phyloP scores from a whole-genome alignment of 768 basidiomycete genomes.

The Leccinum arenicola region DNA sequence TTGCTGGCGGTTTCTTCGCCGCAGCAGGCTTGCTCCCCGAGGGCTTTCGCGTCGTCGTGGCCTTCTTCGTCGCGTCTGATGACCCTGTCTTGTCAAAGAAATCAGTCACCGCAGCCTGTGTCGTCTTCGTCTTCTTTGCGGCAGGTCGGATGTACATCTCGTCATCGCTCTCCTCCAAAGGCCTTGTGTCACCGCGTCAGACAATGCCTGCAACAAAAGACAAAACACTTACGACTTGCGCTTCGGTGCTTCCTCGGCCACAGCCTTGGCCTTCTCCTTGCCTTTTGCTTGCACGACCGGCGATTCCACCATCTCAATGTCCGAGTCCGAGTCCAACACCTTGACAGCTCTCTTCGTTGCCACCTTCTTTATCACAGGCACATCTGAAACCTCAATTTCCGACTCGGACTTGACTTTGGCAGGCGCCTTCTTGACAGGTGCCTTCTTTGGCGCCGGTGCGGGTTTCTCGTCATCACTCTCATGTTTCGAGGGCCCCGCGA shows the following conservation, averaged over 20 bases:
- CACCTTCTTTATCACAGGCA: constrained; percentile 21
- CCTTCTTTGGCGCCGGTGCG: constrained; percentile 28
- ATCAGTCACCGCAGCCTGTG: constrained; percentile 49
- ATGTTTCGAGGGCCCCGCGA: constrained; percentile 41
- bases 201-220: constrained; percentile 1
- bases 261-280: constrained; percentile 45
- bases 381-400: constrained; percentile 34
- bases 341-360: constrained; percentile 22
- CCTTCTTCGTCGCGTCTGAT: constrained; percentile 38
- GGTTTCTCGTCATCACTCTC: constrained; percentile 43
- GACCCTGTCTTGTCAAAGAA: constrained; percentile 53
- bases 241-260: constrained; percentile 40
- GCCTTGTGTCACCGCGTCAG: constrained; percentile 26
- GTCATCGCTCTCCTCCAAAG: constrained; percentile 34
- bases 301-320: constrained; percentile 30
- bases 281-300: constrained; percentile 31
- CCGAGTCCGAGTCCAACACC: constrained; percentile 37
- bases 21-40: constrained; percentile 60
- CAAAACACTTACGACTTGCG: constrained; percentile 59
- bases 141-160: constrained; percentile 44
- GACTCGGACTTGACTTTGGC: constrained; percentile 39
- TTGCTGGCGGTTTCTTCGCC: constrained; percentile 47
- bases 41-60: constrained; percentile 44
- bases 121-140: constrained; percentile 49
- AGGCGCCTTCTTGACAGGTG: constrained; percentile 30